phyloP scores from a whole-genome alignment of 1,284 basidiomycete genomes.

The Waitea zeae region DNA sequence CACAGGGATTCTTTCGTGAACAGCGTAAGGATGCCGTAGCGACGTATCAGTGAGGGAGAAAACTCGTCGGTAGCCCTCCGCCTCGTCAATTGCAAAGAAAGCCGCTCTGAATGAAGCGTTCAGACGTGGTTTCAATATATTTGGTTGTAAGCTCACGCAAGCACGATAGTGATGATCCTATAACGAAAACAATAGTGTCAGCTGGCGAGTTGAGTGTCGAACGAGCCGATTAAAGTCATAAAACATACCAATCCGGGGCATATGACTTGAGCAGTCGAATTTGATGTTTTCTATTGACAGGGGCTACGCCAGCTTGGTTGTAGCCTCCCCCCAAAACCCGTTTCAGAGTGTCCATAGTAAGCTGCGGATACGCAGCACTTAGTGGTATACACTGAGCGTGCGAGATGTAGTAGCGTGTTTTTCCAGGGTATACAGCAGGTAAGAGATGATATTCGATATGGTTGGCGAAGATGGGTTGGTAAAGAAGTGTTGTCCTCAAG shows the following conservation, averaged over 20 bases:
- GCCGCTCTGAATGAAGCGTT: constrained; percentile 24
- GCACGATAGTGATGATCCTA: constrained; percentile 50
- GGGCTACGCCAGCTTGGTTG: too few relatives aligned
- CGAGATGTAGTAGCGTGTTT: too few relatives aligned
- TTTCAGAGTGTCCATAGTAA: too few relatives aligned
- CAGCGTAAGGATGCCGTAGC: constrained; percentile 52
- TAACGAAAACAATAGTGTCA: too few relatives aligned
- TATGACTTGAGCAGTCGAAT: constrained; percentile 35
- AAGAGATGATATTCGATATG: too few relatives aligned
- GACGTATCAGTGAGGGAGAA: constrained; percentile 76
- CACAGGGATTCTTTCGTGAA: constrained; percentile 75
- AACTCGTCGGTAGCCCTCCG: constrained; percentile 69
- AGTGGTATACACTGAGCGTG: too few relatives aligned
- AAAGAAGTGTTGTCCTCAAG: too few relatives aligned
- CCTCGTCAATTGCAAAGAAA: constrained; percentile 52
- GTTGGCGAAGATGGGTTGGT: too few relatives aligned
- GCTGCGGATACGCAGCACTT: too few relatives aligned
- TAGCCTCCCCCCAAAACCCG: too few relatives aligned
- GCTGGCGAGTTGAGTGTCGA: constrained; percentile 2
- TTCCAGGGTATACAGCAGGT: too few relatives aligned
- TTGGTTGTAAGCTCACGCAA: constrained; percentile 38
- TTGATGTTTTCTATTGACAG: constrained; percentile 2
- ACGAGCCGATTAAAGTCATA: constrained; percentile 2
- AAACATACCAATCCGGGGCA: constrained; percentile 51
- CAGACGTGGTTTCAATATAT: constrained; percentile 2